phyloP scores from a whole-genome alignment of 2,329 filamentous ascomycete genomes.

The Sclerotinia spermophila region DNA sequence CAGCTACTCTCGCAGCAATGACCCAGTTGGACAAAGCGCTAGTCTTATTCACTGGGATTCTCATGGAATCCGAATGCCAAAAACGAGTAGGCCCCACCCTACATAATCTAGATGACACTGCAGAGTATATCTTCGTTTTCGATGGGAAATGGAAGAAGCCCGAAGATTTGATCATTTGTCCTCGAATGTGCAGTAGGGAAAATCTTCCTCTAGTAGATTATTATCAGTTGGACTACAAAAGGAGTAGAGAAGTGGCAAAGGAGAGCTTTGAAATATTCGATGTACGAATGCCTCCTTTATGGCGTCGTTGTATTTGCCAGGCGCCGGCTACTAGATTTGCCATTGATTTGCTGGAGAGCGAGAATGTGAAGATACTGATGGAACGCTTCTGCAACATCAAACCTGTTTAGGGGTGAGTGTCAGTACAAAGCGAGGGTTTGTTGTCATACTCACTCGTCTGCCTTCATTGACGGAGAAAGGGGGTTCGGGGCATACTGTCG shows the following conservation, averaged over 20 bases:
- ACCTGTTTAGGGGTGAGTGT: too few relatives aligned
- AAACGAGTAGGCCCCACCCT: not conserved
- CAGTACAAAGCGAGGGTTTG: not conserved
- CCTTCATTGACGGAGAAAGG: not conserved
- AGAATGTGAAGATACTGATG: not conserved
- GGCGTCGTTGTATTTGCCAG: conserved; percentile 2
- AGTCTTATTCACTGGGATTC: not conserved
- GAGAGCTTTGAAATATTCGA: not conserved
- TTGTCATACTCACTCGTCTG: too few relatives aligned
- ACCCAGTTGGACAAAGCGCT: not conserved
- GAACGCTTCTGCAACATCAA: not conserved
- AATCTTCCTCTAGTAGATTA: not conserved
- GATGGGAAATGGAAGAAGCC: conserved; percentile 9
- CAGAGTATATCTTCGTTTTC: not conserved
- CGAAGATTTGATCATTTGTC: conserved; percentile 4
- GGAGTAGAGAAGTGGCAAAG: not conserved
- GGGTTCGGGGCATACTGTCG: not conserved
- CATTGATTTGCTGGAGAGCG: not conserved
- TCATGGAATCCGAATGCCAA: not conserved
- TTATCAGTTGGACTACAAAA: not conserved
- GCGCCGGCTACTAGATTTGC: not conserved
- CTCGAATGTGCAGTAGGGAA: not conserved
- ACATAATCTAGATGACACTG: fast-evolving
- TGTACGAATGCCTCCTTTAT: not conserved
- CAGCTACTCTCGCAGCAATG: not conserved